These are phyloP conservation scores for Fennellomyces sp. DNA, from an alignment of 371 early-diverging fungal genomes.

Conservation along the genomic window DNA sequence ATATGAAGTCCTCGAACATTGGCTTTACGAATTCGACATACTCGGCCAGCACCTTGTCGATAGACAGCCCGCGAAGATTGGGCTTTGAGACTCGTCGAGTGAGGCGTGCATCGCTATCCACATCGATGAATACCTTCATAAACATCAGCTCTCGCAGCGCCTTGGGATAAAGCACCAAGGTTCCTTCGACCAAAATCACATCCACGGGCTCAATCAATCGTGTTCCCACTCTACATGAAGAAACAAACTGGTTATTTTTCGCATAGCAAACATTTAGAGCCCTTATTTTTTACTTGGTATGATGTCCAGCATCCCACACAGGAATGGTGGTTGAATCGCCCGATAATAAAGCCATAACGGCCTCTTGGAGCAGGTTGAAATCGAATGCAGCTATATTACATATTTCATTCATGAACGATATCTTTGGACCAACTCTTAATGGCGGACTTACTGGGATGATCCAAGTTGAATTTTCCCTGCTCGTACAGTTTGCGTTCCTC, in stretches of 20 bases:
- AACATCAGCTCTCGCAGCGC: constrained; percentile 57
- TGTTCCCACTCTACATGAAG: constrained; percentile 23
- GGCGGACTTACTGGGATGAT: constrained; percentile 57
- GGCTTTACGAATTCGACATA: constrained; percentile 86
- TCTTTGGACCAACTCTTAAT: too few species aligned
- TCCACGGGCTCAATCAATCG: constrained; percentile 47
- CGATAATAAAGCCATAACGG: constrained; percentile 40
- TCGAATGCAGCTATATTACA: constrained; percentile 62
- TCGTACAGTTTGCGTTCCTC: constrained; percentile 45
- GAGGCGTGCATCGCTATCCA: constrained; percentile 68
- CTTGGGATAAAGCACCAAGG: constrained; percentile 58
- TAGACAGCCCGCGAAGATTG: constrained; percentile 34
- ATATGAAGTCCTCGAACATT: constrained; percentile 83
- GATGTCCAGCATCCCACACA: constrained; percentile 49
- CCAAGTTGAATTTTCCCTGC: constrained; percentile 49
- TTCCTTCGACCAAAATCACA: constrained; percentile 68
- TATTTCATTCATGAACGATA: neutral
- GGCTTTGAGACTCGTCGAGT: constrained; percentile 45
- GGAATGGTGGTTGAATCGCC: constrained; percentile 54
- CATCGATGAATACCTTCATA: constrained; percentile 69
- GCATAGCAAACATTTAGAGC: neutral
- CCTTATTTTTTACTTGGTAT: constrained; percentile 41
- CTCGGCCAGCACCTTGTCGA: constrained; percentile 61
- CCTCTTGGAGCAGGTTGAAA: constrained; percentile 49
- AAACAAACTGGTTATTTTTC: neutral